Conservation (phyloP, 2,329 filamentous ascomycete species). For the Teratosphaeria destructans region DNA sequence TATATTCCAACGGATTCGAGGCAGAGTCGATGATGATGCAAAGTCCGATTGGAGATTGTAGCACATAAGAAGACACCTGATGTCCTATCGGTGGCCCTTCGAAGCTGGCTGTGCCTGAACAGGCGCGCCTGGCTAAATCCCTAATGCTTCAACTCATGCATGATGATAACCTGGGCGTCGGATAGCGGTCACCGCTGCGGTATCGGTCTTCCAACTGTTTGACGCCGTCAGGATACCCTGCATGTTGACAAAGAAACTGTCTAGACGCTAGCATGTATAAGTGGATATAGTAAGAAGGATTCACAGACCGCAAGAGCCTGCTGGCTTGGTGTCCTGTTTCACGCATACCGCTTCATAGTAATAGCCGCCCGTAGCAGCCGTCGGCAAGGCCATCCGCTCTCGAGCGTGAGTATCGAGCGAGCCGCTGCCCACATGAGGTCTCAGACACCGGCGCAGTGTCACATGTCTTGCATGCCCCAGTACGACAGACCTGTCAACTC, state of each 20-base stretch:
- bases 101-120: background rate
- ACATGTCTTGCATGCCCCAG: background rate
- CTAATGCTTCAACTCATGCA: background rate
- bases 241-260: conserved; percentile 3
- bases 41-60: background rate
- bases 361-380: background rate
- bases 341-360: background rate
- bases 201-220: background rate
- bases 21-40: background rate
- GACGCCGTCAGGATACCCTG: background rate
- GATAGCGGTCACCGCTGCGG: conserved; percentile 8
- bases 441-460: background rate
- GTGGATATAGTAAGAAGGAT: background rate
- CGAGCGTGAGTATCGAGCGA: background rate
- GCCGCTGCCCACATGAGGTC: background rate
- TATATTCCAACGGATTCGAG: background rate
- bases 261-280: background rate
- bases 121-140: background rate
- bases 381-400: background rate
- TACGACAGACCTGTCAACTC: background rate
- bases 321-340: background rate
- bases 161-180: conserved; percentile 1
- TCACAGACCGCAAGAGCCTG: background rate
- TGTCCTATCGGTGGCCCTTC: background rate
- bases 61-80: background rate